A percentile compares a stretch with the other conserved stretches of the same genome.
phyloP scores from a whole-genome alignment of 805 yeast genomes.

The Cyberlindnera xishuangbannaensis region DNA sequence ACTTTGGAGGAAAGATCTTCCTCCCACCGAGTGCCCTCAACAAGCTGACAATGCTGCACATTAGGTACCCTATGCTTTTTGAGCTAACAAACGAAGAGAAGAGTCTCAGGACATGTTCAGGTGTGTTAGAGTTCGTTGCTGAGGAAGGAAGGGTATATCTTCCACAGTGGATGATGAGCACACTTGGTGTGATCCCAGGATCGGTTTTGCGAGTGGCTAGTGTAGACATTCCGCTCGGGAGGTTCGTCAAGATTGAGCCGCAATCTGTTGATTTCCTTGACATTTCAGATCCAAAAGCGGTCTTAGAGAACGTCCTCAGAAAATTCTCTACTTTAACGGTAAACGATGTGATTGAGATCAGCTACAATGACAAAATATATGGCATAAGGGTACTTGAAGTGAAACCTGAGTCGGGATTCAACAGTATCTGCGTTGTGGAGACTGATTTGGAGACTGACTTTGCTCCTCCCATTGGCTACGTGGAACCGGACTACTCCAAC shows the following conservation, averaged over 20 bases:
- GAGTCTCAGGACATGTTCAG: slow-evolving; percentile 68
- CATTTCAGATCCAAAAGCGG: slow-evolving; percentile 94
- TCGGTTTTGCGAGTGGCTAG: slow-evolving; percentile 69
- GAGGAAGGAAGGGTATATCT: slow-evolving; percentile 94
- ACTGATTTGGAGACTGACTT: slow-evolving; percentile 96
- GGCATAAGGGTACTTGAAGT: slow-evolving; percentile 82
- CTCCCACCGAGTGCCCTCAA: slow-evolving; percentile 90
- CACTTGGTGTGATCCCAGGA: slow-evolving; percentile 70
- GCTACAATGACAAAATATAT: slow-evolving; percentile 73
- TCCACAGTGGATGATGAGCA: slow-evolving; percentile 95
- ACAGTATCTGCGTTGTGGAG: slow-evolving; percentile 90
- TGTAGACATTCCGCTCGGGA: slow-evolving; percentile 79
- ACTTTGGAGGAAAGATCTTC: slow-evolving; percentile 93
- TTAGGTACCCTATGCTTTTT: slow-evolving; percentile 94
- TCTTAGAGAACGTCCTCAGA: slow-evolving; percentile 84
- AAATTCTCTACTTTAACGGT: slow-evolving; percentile 85
- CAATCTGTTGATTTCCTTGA: slow-evolving; percentile 91
- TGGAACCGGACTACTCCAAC: slow-evolving; percentile 69
- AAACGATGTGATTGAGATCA: slow-evolving; percentile 76
- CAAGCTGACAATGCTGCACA: slow-evolving; percentile 83
- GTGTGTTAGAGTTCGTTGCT: slow-evolving; percentile 93
- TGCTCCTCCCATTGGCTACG: slow-evolving; percentile 98
- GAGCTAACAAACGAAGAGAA: slow-evolving; percentile 66
- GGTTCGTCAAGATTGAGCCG: slow-evolving; percentile 90
- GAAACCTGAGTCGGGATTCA: slow-evolving; percentile 61